phyloP scores from a whole-genome alignment of 192 early-diverging fungal species.

The Dissophora globulifera region DNA sequence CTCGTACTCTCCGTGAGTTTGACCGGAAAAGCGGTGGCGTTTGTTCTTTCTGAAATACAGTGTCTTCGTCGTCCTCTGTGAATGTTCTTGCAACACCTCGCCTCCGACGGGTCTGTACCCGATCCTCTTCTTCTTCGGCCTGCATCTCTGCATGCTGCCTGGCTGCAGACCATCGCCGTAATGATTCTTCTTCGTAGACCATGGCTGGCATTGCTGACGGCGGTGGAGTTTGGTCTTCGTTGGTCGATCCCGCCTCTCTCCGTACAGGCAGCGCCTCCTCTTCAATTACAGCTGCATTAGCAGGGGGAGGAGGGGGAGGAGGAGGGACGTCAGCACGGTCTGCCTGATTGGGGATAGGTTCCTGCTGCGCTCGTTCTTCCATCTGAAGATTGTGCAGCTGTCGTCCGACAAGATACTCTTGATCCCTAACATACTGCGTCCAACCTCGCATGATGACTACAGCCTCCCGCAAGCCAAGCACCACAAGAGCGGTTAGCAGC shows the following conservation, averaged over 20 bases:
- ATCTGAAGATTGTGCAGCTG: slow-evolving; percentile 38
- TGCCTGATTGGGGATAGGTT: too few species aligned
- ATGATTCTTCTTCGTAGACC: too few species aligned
- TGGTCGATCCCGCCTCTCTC: too few species aligned
- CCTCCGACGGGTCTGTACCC: background rate
- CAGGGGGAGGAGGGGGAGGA: too few species aligned
- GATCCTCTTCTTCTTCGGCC: slow-evolving; percentile 2
- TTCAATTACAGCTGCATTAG: too few species aligned
- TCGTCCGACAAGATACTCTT: slow-evolving; percentile 45
- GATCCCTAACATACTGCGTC: slow-evolving; percentile 43
- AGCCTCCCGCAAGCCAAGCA: slow-evolving; percentile 21
- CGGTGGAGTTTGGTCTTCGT: too few species aligned
- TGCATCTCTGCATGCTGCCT: too few species aligned
- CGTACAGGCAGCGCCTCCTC: too few species aligned
- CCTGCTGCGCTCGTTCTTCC: slow-evolving; percentile 6
- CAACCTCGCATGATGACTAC: slow-evolving; percentile 21
- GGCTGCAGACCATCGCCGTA: too few species aligned
- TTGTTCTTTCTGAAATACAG: background rate
- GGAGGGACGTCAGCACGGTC: too few species aligned
- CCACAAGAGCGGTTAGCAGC: slow-evolving; percentile 1
- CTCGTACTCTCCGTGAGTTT: background rate
- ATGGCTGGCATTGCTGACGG: too few species aligned
- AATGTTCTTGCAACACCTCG: background rate
- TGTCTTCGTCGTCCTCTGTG: background rate
- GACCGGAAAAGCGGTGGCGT: slow-evolving; percentile 10